A percentile compares a stretch with the other conserved stretches of the same genome.
Evolutionary conservation across 148 eudicot species (phyloP).

Genomic region (Chenopodium suecicum): DNA sequence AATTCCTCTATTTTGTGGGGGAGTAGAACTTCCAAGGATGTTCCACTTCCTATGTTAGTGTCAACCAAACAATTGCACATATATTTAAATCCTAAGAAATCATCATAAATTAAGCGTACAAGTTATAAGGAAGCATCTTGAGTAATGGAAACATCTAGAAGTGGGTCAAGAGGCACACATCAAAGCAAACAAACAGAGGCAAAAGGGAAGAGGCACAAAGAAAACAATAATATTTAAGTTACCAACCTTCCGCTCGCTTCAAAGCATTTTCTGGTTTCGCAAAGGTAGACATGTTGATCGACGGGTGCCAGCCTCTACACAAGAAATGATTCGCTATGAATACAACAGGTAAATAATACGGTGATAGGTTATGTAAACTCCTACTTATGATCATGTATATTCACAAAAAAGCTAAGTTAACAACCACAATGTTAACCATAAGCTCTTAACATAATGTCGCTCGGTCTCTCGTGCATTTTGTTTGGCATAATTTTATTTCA

Average conservation of each 20-base stretch:
- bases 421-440: background rate
- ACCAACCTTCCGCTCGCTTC: slow-evolving; percentile 73
- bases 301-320: slow-evolving; percentile 18
- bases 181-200: background rate
- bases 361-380: background rate
- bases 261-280: slow-evolving; percentile 71
- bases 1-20: too few relatives aligned
- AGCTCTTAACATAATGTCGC: background rate
- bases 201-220: background rate
- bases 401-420: background rate
- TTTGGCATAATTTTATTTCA: background rate
- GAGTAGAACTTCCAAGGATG: too few relatives aligned
- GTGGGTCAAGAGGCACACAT: background rate
- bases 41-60: too few relatives aligned
- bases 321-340: background rate
- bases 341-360: background rate
- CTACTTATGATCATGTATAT: background rate
- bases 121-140: too few relatives aligned
- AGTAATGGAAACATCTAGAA: too few relatives aligned
- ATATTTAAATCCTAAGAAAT: too few relatives aligned
- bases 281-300: slow-evolving; percentile 55
- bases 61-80: too few relatives aligned
- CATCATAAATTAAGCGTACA: too few relatives aligned
- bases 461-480: background rate
- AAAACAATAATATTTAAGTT: too few relatives aligned